Conservation (phyloP, 352 stramenopile species). For the Pythium aquatile region DNA sequence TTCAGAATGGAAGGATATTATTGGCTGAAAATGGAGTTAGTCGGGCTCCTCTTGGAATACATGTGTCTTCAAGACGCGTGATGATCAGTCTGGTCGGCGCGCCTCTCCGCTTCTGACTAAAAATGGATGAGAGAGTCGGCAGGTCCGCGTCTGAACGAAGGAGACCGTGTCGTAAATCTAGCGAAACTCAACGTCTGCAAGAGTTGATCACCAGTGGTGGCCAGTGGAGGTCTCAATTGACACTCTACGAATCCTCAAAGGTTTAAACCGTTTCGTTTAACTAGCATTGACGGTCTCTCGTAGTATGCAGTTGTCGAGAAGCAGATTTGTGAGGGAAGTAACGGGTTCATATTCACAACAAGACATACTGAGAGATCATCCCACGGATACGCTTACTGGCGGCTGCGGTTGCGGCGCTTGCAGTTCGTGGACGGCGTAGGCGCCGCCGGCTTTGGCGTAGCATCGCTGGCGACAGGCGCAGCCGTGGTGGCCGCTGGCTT, state of each 20-base stretch:
- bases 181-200: too few relatives aligned
- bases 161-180: too few relatives aligned
- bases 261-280: too few relatives aligned
- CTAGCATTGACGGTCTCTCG: too few relatives aligned
- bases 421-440: neutral
- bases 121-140: too few relatives aligned
- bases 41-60: neutral
- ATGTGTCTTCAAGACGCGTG: neutral
- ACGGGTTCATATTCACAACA: neutral
- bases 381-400: neutral
- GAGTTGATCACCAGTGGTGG: too few relatives aligned
- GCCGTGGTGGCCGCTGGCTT: neutral
- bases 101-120: too few relatives aligned
- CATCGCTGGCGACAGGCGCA: neutral
- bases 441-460: neutral
- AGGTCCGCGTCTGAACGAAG: too few relatives aligned
- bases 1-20: neutral
- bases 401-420: slow-evolving; percentile 1
- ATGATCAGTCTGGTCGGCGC: neutral
- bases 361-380: neutral
- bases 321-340: neutral
- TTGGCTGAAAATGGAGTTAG: neutral
- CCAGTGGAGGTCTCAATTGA: too few relatives aligned
- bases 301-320: too few relatives aligned
- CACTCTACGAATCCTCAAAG: too few relatives aligned